Evolutionary conservation across 1,139 yeast species (phyloP), one percentile per base, ranked within the genome.

Genomic region (Yamadazyma siamensis): DNA sequence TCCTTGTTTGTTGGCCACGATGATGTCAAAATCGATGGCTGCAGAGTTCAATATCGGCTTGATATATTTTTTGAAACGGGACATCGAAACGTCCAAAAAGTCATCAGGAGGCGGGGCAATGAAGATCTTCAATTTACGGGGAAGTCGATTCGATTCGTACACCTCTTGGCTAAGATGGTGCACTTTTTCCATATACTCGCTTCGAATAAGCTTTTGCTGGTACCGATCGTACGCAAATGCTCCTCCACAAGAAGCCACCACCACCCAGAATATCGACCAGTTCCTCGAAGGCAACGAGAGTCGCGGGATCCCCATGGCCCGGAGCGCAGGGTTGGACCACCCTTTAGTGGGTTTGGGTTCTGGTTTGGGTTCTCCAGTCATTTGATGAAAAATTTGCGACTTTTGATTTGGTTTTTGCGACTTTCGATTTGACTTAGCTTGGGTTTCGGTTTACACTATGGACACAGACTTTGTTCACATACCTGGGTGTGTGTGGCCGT

Each of bases 31-130:
- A 56, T 94, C 98, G 15, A 91, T 60, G 2, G 96, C 95, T 6
- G 88, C 84, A 2, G 95, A 72, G 44, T 84, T 86, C 44, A 94
- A 65, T 4, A 89, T 71, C 1, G 98, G 98, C 60, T 91, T 91
- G 45, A 89, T 71, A 52, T 77, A 89, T 38, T 81, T 77, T 43
- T 87, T 74, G 68, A 91, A 88, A 35, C 83, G 73, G 37, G 71
- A 72, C 58, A 84, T 54, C 12, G 94, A 79, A 39, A 79, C 80
- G 27, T 83, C 95, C 30, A 94, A 61, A 48, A 79, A 87, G 54
- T 91, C 97, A 46, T 87, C 85, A 11, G 99, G 98, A 10, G 97
- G 96, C 11, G 98, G 98, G 0, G 96, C 95, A 36, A 89, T 73
- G 50, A 80, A 89, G 1, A 94, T 78, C 1, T 87, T 79, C 33